phyloP scores from a whole-genome alignment of 2,329 filamentous ascomycete species.

The Beauveria bassiana region DNA sequence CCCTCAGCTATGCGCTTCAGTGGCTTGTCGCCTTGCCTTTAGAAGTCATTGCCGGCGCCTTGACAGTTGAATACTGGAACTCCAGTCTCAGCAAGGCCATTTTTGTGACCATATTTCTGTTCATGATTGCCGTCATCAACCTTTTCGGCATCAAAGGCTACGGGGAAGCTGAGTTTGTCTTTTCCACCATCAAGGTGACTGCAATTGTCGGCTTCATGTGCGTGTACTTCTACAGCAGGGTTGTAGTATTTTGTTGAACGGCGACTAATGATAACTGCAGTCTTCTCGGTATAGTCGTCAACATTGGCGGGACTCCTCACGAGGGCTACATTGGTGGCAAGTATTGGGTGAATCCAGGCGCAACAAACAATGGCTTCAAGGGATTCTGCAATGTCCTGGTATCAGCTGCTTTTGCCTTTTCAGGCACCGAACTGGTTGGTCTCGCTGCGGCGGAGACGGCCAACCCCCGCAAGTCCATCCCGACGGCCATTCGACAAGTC shows the following conservation, averaged over 20 bases:
- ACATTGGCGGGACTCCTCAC: conserved; percentile 45
- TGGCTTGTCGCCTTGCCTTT: conserved; percentile 40
- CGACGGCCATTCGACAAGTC: conserved; percentile 68
- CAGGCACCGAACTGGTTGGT: conserved; percentile 59
- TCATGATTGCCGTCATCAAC: conserved; percentile 39
- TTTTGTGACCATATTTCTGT: conserved; percentile 44
- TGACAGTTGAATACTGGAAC: conserved; percentile 46
- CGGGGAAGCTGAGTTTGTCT: conserved; percentile 45
- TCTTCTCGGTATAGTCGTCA: conserved; percentile 45
- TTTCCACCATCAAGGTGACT: conserved; percentile 43
- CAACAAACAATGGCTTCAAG: conserved; percentile 60
- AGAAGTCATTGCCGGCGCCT: conserved; percentile 39
- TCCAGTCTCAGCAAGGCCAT: conserved; percentile 34
- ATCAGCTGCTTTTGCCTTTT: conserved; percentile 60
- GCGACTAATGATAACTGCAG: background rate
- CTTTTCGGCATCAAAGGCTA: conserved; percentile 43
- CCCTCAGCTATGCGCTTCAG: conserved; percentile 25
- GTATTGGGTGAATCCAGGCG: conserved; percentile 34
- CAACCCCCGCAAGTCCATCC: conserved; percentile 61
- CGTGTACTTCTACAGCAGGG: background rate
- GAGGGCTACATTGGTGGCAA: conserved; percentile 34
- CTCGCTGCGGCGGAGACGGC: conserved; percentile 58
- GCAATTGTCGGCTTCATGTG: conserved; percentile 50
- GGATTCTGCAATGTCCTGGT: conserved; percentile 61
- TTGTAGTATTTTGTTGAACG: too few relatives aligned